phyloP scores from a whole-genome alignment of 257 asterid genomes.

The Solanum corneliomulleri region DNA sequence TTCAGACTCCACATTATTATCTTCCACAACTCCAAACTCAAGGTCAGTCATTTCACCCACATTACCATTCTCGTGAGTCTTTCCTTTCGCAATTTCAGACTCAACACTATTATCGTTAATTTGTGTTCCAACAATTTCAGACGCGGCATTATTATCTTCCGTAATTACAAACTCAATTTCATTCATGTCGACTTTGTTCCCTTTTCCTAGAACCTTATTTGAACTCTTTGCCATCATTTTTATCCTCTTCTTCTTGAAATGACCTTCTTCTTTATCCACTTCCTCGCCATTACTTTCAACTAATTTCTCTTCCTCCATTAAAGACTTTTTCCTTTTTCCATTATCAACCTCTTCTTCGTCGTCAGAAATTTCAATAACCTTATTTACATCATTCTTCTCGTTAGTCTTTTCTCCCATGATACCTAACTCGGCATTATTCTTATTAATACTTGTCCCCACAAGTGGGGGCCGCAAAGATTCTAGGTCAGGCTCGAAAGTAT shows the following conservation, averaged over 20 bases:
- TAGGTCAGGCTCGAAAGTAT: too few relatives aligned
- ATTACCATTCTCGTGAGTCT: background rate
- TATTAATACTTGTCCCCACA: background rate
- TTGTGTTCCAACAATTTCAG: background rate
- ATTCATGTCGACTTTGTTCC: constrained; percentile 9
- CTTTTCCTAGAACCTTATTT: constrained; percentile 44
- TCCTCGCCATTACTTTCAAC: background rate
- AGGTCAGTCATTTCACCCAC: background rate
- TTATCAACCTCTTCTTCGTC: background rate
- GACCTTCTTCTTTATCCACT: background rate
- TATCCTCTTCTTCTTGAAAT: constrained; percentile 13
- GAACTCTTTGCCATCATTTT: constrained; percentile 19
- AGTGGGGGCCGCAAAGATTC: constrained; percentile 30
- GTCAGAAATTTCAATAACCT: background rate
- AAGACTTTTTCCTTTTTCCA: background rate
- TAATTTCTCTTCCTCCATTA: background rate
- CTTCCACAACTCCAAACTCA: background rate
- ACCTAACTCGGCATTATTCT: too few relatives aligned
- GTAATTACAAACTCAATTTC: background rate
- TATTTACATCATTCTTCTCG: background rate
- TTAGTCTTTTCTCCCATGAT: too few relatives aligned
- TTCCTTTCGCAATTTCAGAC: background rate
- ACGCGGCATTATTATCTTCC: background rate
- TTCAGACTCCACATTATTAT: background rate
- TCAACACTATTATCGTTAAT: background rate